Conservation (phyloP, 192 early-diverging fungal species). For the Globomyces pollinis-pini region DNA sequence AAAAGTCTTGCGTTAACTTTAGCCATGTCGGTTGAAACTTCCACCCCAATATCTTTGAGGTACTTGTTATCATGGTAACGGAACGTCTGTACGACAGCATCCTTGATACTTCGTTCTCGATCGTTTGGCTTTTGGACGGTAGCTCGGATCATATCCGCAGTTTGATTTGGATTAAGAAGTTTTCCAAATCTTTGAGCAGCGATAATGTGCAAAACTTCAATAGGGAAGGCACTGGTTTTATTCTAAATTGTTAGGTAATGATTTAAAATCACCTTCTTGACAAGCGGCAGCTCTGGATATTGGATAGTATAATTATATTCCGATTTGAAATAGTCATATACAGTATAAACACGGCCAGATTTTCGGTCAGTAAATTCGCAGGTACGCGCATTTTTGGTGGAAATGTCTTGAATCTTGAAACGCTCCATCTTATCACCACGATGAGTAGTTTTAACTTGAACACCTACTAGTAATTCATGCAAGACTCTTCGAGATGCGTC, state of each 20-base stretch:
- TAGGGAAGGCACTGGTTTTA: conserved; percentile 27
- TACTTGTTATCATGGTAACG: conserved; percentile 55
- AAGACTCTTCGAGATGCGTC: conserved; percentile 9
- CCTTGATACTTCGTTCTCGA: conserved; percentile 49
- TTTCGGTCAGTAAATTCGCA: conserved; percentile 14
- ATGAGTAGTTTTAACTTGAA: conserved; percentile 23
- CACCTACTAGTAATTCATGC: conserved; percentile 8
- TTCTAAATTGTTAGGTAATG: too few species aligned
- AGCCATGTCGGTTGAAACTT: conserved; percentile 17
- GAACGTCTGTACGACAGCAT: conserved; percentile 40
- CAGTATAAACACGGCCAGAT: conserved; percentile 2
- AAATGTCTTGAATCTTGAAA: conserved; percentile 19
- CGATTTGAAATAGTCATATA: conserved; percentile 43
- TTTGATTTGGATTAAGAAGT: conserved; percentile 24
- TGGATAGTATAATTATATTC: conserved; percentile 54
- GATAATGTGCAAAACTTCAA: conserved; percentile 24
- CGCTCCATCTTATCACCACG: conserved; percentile 14
- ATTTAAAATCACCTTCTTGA: conserved; percentile 37
- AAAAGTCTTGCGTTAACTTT: conserved; percentile 51
- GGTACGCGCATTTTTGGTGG: conserved; percentile 8
- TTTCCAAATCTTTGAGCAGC: conserved; percentile 27
- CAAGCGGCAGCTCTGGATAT: conserved; percentile 68
- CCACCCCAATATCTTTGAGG: conserved; percentile 49
- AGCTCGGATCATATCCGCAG: conserved; percentile 33
- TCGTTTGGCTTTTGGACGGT: conserved; percentile 25